Base-by-base conservation (phyloP, 345 rosid genomes). In the Xanthoceras sorbifolium region DNA sequence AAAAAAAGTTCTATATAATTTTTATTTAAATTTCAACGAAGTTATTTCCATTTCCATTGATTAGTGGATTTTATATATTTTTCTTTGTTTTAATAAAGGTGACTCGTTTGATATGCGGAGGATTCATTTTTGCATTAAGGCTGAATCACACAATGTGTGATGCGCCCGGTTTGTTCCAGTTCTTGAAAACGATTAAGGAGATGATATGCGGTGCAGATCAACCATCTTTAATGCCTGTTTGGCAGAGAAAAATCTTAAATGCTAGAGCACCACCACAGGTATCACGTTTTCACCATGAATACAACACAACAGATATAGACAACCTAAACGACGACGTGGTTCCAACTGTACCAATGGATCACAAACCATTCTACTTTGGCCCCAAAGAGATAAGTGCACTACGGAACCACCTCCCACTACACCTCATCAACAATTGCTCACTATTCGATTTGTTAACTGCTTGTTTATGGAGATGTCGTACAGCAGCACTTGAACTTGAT, bases 71-170 rank as follows among this genome's bases (percentile, higher is more conserved):
- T 38, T 38, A 7, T 8, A 38, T 38, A 38, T 32, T 29, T 54
- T 57, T 2, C 15, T n/a, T 31, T 55, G 36, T 11, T 18, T 1
- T 11, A 28, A 36, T 15, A 22, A 0, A 66, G 79, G 79, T 76
- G 25, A 68, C 79, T 9, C 66, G 67, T 18, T 31, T 67, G 42
- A 26, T 4, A 40, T 67, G 73, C 7, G 79, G 79, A 54, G 74
- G 79, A 55, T 76, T 76, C 67, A 20, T 67, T 11, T 20, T 76
- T 1, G 74, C 36, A 25, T 1, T 67, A 20, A 57, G 74, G 3
- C 20, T 57, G 15, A 76, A 68, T 34, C 79, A 76, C 59, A 76
- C 74, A 2, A 57, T 67, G 44, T 32, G 26, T 26, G 79, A 76
- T 9, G 79, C 3, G 9, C 17, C 25, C 3, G 74, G 61, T 15